Evolutionary conservation across 2,329 filamentous ascomycete species (phyloP), one percentile per base, ranked within the genome.

Genomic region (Fusarium foetens): DNA sequence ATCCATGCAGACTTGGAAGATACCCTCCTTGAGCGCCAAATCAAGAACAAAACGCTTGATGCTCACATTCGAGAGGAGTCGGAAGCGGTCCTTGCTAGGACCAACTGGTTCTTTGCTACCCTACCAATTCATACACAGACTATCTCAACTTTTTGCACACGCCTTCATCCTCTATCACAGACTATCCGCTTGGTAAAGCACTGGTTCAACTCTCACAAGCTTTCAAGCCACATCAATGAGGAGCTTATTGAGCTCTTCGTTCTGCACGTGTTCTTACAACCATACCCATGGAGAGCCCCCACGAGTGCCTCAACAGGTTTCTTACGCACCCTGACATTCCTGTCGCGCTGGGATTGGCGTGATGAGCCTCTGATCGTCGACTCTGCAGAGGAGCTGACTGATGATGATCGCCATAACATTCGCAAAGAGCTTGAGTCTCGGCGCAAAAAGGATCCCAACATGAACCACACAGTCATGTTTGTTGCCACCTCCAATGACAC

Each of bases 261-360:
- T 17, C 87, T 93, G 6, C 91, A 91, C 57, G 89, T 90, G 21
- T 99, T 98, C 83, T 84, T 96, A 13, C 89, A 92, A 53, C 93
- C 94, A 0, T 91, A 93, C 73, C 94, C 96, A 0, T 98, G 94
- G 92, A 84, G 88, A 41, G 84, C 88, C 1, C 95, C 97, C 0
- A 92, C 92, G 0, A 95, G 92, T 74, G 86, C 92, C 14, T 90
- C 91, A 75, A 92, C 92, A 0, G 96, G 93, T 8, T 95, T 99
- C 78, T 82, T 97, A 33, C 90, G 95, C 27, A 93, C 93, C 2
- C 84, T 99, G 3, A 84, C 91, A 36, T 92, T 95, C 80, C 85
- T 99, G 19, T 90, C 94, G 3, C 88, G 90, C 45, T 99, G 96
- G 94, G 94, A 98, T 80, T 99, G 96, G 96, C 90, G 93, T 33